Conservation (phyloP, 2,329 filamentous ascomycete genomes). For the Penicillium sp. region DNA sequence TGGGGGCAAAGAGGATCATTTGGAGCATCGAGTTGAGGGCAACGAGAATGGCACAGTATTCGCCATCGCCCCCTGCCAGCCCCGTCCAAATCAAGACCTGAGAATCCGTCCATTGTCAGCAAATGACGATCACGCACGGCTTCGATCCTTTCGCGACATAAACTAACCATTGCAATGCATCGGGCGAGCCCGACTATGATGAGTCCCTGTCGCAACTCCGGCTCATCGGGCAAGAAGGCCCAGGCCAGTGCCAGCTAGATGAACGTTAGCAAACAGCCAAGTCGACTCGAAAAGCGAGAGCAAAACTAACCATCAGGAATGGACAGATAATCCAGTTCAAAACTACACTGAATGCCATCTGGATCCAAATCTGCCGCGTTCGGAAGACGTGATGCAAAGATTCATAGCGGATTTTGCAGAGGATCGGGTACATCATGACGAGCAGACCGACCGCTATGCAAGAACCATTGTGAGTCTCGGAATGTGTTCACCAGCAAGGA, state of each 20-base stretch:
- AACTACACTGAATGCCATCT: constrained; percentile 72
- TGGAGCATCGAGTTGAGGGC: constrained; percentile 73
- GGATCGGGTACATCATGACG: constrained; percentile 93
- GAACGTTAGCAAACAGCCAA: no score
- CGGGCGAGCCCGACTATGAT: constrained; percentile 80
- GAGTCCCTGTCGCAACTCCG: constrained; percentile 59
- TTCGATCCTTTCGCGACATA: background rate
- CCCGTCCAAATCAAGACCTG: constrained; percentile 72
- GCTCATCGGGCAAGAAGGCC: constrained; percentile 55
- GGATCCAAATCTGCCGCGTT: constrained; percentile 66
- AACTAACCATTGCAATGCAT: constrained; percentile 79
- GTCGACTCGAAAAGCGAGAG: no score
- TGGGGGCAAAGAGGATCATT: constrained; percentile 68
- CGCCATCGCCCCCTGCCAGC: constrained; percentile 69
- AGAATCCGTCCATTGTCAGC: background rate
- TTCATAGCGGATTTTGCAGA: constrained; percentile 83
- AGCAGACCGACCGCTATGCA: constrained; percentile 70
- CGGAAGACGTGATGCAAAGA: constrained; percentile 65
- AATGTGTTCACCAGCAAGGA: background rate
- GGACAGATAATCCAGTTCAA: constrained; percentile 84
- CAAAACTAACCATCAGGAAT: constrained; percentile 67
- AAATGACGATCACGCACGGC: background rate
- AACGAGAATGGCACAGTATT: constrained; percentile 81
- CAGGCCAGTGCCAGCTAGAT: constrained; percentile 43
- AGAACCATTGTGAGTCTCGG: background rate